Conservation (phyloP, 108 stramenopile genomes). For the Nitzschia sp. region DNA sequence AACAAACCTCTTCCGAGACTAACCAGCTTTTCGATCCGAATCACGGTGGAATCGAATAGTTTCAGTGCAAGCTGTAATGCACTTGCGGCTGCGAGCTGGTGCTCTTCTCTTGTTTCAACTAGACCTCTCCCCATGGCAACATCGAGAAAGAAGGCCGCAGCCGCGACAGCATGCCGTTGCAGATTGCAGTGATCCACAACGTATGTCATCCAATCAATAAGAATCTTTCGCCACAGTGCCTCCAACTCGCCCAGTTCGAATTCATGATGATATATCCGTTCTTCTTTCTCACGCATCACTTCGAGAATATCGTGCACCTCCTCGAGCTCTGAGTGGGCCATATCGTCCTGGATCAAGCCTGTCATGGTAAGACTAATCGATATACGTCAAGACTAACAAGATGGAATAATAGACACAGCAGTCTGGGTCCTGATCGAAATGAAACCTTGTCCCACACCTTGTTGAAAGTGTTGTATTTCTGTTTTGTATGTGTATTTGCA, state of each 20-base stretch:
- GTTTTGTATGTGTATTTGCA: too few relatives aligned
- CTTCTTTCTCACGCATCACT: slow-evolving; percentile 14
- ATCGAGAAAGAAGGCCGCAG: slow-evolving; percentile 50
- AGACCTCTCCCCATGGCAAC: slow-evolving; percentile 26
- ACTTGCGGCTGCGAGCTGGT: slow-evolving; percentile 58
- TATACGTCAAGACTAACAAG: too few relatives aligned
- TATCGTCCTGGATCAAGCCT: neutral
- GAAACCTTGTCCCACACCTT: too few relatives aligned
- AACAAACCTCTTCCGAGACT: slow-evolving; percentile 47
- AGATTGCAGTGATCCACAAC: slow-evolving; percentile 56
- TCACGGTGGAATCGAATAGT: slow-evolving; percentile 44
- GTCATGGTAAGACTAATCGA: neutral
- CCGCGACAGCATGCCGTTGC: slow-evolving; percentile 46
- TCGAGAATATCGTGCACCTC: slow-evolving; percentile 17
- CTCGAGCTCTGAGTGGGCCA: slow-evolving; percentile 1
- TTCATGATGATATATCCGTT: neutral
- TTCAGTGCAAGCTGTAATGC: slow-evolving; percentile 65
- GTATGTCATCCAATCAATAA: slow-evolving; percentile 61
- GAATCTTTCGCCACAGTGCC: slow-evolving; percentile 44
- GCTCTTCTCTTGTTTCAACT: slow-evolving; percentile 40
- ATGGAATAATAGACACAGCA: too few relatives aligned
- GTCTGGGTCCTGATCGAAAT: too few relatives aligned
- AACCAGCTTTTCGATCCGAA: slow-evolving; percentile 45
- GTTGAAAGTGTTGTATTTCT: too few relatives aligned
- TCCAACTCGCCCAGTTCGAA: slow-evolving; percentile 16